phyloP scores from a whole-genome alignment of 2,329 filamentous ascomycete species.

The Akanthomyces dipterigenus region DNA sequence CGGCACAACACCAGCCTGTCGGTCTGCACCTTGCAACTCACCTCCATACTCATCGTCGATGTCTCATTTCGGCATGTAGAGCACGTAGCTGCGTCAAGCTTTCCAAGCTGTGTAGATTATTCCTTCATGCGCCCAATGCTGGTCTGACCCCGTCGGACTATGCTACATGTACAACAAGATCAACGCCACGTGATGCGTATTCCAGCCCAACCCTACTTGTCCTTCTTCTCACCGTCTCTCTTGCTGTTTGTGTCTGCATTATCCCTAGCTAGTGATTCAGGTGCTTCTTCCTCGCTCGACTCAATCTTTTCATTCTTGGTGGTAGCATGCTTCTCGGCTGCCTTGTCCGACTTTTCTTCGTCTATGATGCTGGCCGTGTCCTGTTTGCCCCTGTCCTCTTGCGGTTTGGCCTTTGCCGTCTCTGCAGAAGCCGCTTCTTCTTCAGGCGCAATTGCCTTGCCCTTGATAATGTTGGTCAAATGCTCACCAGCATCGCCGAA shows the following conservation, averaged over 20 bases:
- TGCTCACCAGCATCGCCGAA: conserved; percentile 67
- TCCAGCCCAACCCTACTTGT: not conserved
- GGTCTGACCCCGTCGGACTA: not conserved
- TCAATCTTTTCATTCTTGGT: conserved; percentile 17
- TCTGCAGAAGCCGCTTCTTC: conserved; percentile 11
- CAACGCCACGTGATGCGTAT: not conserved
- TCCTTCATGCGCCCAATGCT: not conserved
- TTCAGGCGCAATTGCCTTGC: conserved; percentile 42
- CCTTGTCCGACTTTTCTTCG: conserved; percentile 14
- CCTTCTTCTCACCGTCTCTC: not conserved
- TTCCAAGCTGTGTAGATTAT: not conserved
- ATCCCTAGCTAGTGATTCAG: not conserved
- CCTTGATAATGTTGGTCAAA: conserved; percentile 57
- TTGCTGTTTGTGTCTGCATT: not conserved
- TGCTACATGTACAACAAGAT: not conserved
- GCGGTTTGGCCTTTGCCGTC: conserved; percentile 13
- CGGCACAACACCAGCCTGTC: not conserved
- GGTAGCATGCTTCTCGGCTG: not conserved
- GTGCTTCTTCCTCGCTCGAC: not conserved
- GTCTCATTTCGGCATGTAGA: not conserved
- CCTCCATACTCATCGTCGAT: not conserved
- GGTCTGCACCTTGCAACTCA: not conserved
- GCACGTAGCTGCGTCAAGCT: not conserved
- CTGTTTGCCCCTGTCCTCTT: conserved; percentile 14
- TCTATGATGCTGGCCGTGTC: conserved; percentile 13